Base-by-base conservation (phyloP, 352 stramenopile genomes). In the Pythium aquatile region DNA sequence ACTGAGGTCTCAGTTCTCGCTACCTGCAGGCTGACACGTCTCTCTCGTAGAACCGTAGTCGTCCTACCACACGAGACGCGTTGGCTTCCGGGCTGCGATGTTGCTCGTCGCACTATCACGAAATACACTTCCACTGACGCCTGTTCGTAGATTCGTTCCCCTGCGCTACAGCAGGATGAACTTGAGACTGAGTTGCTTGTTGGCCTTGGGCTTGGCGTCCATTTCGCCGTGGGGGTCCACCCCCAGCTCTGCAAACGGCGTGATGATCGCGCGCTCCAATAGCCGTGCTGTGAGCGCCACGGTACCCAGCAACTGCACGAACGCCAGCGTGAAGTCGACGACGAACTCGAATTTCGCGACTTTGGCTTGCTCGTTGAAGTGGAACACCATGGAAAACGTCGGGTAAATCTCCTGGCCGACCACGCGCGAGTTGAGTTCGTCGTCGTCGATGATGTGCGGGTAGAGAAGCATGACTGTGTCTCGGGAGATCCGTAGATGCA, bases 401-500 rank as follows among this genome's bases (percentile, higher is more conserved):
- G 82, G 82, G 32, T 81, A 66, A 60, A 90, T 87, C 42, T 81
- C 83, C 30, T 85, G 75, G 10, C 81, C 81, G 28, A 88, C 73
- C 7, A 91, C 68, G 29, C 73, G 73, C 48, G 78, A 65, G 11
- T 72, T 75, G 29, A 91, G 66, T n/a, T 54, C 64, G 13, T 89
- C 79, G 68, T 84, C 65, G 14, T 74, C 55, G 14, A 91, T 63
- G 20, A 89, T 74, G 69, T 89, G 79, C 37, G 81, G 79, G 20
- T 85, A 91, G 63, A 91, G 66, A 4, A 91, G 72, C 76, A 91
- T 88, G 20, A 87, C 60, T 13, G 81, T 87, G 55, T 91, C 81
- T 51, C 81, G 73, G 30, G 81, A 91, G 32, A 91, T 65, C 28
- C 81, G 75, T 37, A 91, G 57, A n/a, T 69, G 70, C 17, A 88